Percentiles rank a stretch among this genome's conserved stretches.
Conservation (phyloP, 768 basidiomycete species). For the Termitomyces sp. region DNA sequence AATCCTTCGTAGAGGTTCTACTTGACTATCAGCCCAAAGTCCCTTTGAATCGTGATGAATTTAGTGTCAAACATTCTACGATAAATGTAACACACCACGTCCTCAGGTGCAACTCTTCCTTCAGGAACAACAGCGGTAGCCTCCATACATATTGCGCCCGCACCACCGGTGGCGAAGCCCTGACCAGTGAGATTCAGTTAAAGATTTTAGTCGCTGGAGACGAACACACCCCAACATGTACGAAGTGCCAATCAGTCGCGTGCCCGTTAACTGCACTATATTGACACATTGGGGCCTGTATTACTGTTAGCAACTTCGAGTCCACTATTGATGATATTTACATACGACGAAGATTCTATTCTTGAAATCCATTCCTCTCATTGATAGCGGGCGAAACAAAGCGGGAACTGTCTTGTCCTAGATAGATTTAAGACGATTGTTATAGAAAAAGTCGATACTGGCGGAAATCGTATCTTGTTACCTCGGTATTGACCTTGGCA, state of each 20-base stretch:
- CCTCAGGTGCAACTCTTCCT: slow-evolving; percentile 73
- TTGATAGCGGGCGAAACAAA: slow-evolving; percentile 62
- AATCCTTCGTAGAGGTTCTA: slow-evolving; percentile 61
- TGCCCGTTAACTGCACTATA: slow-evolving; percentile 73
- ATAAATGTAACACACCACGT: slow-evolving; percentile 32
- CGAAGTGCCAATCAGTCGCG: slow-evolving; percentile 79
- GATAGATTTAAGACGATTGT: slow-evolving; percentile 9
- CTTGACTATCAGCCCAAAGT: slow-evolving; percentile 75
- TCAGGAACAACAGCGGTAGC: slow-evolving; percentile 72
- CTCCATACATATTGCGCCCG: slow-evolving; percentile 66
- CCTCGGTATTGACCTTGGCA: not conserved
- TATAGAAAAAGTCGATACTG: not conserved
- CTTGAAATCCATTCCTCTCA: slow-evolving; percentile 61
- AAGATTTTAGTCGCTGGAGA: not conserved
- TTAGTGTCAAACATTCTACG: not conserved
- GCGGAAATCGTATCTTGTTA: not conserved
- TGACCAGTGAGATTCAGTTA: slow-evolving; percentile 11
- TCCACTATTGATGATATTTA: not conserved
- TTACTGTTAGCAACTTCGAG: not conserved
- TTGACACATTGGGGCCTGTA: slow-evolving; percentile 78
- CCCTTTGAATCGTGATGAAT: slow-evolving; percentile 29
- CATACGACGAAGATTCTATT: slow-evolving; percentile 69
- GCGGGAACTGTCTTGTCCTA: slow-evolving; percentile 48
- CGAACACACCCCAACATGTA: slow-evolving; percentile 56
- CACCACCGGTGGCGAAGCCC: slow-evolving; percentile 67